These are phyloP conservation scores for Psilocybe cyanescens DNA, from an alignment of 768 basidiomycete genomes.

Conservation along the genomic window DNA sequence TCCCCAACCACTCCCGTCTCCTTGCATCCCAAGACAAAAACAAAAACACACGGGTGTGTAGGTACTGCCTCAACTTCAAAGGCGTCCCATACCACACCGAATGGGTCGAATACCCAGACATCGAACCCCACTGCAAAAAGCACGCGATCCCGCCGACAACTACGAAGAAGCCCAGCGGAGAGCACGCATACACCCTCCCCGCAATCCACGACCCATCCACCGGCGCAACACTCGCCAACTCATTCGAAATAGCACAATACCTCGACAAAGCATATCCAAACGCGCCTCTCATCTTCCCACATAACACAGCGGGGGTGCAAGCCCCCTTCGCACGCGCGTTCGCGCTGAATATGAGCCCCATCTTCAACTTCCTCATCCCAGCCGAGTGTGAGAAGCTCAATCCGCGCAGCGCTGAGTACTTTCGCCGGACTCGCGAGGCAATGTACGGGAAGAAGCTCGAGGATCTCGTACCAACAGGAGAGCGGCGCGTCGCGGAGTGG, in stretches of 20 bases:
- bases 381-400: conserved; percentile 22
- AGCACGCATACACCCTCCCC: conserved; percentile 48
- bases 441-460: conserved; percentile 39
- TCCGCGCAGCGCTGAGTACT: conserved; percentile 31
- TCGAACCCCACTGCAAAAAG: conserved; percentile 37
- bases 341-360: conserved; percentile 14
- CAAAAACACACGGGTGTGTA: conserved; percentile 3
- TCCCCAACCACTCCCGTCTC: not conserved
- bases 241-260: conserved; percentile 50
- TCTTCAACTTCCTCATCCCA: conserved; percentile 25
- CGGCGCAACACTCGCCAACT: conserved; percentile 41
- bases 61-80: conserved; percentile 40
- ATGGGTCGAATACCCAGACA: conserved; percentile 57
- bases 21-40: not conserved
- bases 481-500: conserved; percentile 39
- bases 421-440: conserved; percentile 37
- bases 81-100: conserved; percentile 45
- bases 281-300: conserved; percentile 41
- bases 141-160: conserved; percentile 43
- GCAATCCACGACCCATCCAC: conserved; percentile 52
- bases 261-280: conserved; percentile 53
- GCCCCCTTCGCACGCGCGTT: conserved; percentile 35
- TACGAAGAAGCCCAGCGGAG: conserved; percentile 31
- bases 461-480: conserved; percentile 33
- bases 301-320: conserved; percentile 37